Conservation (phyloP, 2,329 filamentous ascomycete species). For the Alternaria ventricosa region DNA sequence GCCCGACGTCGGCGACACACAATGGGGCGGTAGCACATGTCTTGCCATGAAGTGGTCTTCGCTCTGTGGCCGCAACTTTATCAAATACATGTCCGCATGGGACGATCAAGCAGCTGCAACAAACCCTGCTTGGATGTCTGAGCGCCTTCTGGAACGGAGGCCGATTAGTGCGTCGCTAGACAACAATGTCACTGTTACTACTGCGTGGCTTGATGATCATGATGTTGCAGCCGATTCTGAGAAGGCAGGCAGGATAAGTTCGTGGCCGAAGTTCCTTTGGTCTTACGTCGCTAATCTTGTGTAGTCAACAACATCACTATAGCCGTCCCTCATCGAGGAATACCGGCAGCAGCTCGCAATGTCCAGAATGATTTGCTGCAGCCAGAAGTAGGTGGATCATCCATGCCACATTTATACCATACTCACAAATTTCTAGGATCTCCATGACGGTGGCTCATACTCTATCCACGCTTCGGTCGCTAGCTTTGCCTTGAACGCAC, state of each 20-base stretch:
- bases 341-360: conserved; percentile 9
- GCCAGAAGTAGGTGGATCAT: neutral
- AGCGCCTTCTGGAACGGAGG: neutral
- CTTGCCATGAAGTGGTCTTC: conserved; percentile 10
- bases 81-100: conserved; percentile 9
- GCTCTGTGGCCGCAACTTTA: conserved; percentile 7
- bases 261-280: neutral
- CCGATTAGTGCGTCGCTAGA: conserved; percentile 6
- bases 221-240: conserved; percentile 2
- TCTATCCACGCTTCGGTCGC: conserved; percentile 7
- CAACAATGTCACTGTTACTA: conserved; percentile 8
- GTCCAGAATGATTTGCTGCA: conserved; percentile 4
- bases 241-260: conserved; percentile 8
- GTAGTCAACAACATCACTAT: conserved; percentile 14
- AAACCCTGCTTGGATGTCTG: conserved; percentile 4
- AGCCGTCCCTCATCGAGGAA: conserved; percentile 8
- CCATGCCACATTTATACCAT: neutral
- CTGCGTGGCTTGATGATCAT: conserved; percentile 3
- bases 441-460: conserved; percentile 8
- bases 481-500: conserved; percentile 6
- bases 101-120: neutral
- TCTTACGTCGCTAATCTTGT: neutral
- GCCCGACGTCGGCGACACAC: conserved; percentile 8
- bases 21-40: conserved; percentile 10
- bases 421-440: neutral